A percentile compares a stretch with the other conserved stretches of the same genome.
Evolutionary conservation across 139 green algal genomes (phyloP).

Genomic region (Bryopsis sp.): DNA sequence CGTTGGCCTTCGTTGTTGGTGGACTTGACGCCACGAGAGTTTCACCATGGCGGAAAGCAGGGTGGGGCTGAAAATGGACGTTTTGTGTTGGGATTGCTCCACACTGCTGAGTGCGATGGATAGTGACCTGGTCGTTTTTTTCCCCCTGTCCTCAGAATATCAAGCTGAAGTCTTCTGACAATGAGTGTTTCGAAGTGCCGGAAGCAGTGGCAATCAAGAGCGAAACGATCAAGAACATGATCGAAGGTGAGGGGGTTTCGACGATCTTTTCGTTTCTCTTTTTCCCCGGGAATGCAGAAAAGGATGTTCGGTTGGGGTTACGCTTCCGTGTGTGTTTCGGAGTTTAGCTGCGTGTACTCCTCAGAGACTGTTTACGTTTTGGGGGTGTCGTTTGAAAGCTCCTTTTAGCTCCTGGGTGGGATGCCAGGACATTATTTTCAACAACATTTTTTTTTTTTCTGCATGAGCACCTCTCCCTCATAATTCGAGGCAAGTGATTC

Average conservation of each 20-base stretch:
- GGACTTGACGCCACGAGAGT: background rate
- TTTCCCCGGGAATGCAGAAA: background rate
- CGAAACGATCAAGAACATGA: conserved; percentile 73
- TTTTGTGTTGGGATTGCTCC: background rate
- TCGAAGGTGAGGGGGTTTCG: conserved; percentile 48
- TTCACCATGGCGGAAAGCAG: background rate
- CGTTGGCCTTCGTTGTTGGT: too few species aligned
- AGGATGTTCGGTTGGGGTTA: too few species aligned
- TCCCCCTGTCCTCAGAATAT: conserved; percentile 1
- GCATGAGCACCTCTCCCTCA: too few species aligned
- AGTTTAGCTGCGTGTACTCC: too few species aligned
- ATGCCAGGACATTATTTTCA: too few species aligned
- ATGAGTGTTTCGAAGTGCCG: conserved; percentile 42
- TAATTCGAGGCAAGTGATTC: background rate
- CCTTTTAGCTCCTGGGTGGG: too few species aligned
- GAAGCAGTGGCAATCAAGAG: conserved; percentile 64
- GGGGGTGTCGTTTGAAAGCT: too few species aligned
- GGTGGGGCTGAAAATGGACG: background rate
- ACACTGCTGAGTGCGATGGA: background rate
- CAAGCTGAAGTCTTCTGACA: conserved; percentile 10
- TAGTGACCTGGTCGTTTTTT: background rate
- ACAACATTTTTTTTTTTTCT: too few species aligned
- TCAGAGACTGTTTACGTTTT: too few species aligned
- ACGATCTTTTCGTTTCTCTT: conserved; percentile 1
- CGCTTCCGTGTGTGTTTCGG: background rate